Evolutionary conservation across 495 filamentous ascomycete species (phyloP), one percentile per base, ranked within the genome.

Genomic region (Penicillium lividum): DNA sequence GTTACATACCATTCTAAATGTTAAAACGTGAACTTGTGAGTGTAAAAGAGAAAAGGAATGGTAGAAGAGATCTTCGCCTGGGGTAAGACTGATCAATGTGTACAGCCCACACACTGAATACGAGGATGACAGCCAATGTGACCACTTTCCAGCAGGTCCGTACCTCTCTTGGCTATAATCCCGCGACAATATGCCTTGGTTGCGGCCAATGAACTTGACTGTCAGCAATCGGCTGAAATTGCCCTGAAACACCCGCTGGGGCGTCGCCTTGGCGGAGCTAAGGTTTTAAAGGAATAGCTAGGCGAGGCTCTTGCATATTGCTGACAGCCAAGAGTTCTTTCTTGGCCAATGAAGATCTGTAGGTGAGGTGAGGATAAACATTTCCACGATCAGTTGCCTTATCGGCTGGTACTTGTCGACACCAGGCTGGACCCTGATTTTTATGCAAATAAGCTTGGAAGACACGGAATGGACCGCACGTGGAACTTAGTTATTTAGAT

Each of bases 141-240:
- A 63, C 57, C 25, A 4, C 16, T n/a, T 11, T 5, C 31, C 28
- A 31, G 28, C 27, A 28, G n/a, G 28, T 29, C 7, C 28, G 7
- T 4, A 31, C 31, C 27, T 9, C 11, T 49, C 30, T 55, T 47
- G 25, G 38, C 52, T 53, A 52, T 56, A 53, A 18, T 22, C 25
- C 16, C 15, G 15, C 57, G 55, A 13, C 16, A 18, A 18, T 59
- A 22, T 42, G 6, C 13, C 16, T 28, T 5, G 27, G 10, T 18
- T 31, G 10, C 10, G 57, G 40, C 65, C 59, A 65, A 67, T 67
- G 3, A 22, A 0, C 30, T 15, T 7, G 3, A 4, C 5, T n/a
- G 8, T 36, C 33, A 11, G 3, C 42, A 3, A 46, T 63, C 64
- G 64, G 57, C 34, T 56, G 46, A 48, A 56, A 57, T 63, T 58